A percentile compares a stretch with the other conserved stretches of the same genome.
These are phyloP conservation scores for Mortierella sp. DNA, from an alignment of 371 early-diverging fungal genomes.

Conservation along the genomic window DNA sequence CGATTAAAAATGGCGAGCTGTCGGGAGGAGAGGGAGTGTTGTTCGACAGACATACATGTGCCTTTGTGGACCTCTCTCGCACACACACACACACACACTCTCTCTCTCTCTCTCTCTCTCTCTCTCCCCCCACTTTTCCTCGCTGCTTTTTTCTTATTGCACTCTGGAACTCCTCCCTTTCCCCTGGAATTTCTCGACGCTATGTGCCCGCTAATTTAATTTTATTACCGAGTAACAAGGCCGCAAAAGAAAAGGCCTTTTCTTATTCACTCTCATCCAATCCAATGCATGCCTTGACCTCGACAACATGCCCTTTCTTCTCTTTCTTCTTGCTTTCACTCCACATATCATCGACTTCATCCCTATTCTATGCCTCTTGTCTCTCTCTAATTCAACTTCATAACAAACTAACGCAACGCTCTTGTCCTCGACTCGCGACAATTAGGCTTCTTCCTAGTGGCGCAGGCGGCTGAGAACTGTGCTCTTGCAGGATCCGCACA, in stretches of 20 bases:
- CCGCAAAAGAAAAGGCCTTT: not conserved
- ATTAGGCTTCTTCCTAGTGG: conserved; percentile 48
- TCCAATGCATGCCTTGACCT: not conserved
- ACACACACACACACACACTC: no score
- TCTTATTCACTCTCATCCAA: not conserved
- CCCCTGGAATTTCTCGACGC: conserved; percentile 7
- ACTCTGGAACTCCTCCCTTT: not conserved
- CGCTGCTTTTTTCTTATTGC: no score
- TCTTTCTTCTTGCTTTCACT: no score
- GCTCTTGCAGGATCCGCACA: not conserved
- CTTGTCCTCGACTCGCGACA: not conserved
- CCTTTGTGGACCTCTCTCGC: no score
- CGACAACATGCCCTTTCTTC: not conserved
- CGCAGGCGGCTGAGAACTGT: conserved; percentile 36
- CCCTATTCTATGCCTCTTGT: not conserved
- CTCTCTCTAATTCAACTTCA: not conserved
- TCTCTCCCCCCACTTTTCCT: no score
- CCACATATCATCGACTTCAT: not conserved
- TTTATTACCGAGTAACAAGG: not conserved
- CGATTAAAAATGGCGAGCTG: not conserved
- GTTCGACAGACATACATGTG: no score
- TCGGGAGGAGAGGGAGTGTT: not conserved
- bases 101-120: no score
- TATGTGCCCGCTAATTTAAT: not conserved
- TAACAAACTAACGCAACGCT: not conserved